A percentile compares a stretch with the other conserved stretches of the same genome.
Conservation (phyloP, 345 rosid species). For the Orychophragmus violaceus region DNA sequence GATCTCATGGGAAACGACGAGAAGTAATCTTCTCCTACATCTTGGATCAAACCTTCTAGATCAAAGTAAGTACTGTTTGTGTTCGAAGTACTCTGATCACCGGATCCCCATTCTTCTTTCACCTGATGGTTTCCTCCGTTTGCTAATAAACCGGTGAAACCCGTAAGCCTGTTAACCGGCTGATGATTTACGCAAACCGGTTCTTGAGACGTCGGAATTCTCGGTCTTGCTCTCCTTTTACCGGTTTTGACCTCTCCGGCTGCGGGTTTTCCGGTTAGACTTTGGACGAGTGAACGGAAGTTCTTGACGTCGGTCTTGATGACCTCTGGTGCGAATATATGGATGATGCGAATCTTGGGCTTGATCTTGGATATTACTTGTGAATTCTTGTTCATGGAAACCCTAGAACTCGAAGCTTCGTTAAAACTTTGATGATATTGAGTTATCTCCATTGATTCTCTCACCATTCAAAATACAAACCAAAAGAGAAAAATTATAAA, state of each 20-base stretch:
- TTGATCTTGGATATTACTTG: slow-evolving; percentile 49
- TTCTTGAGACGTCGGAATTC: slow-evolving; percentile 8
- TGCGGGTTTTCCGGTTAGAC: slow-evolving; percentile 75
- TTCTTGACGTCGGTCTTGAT: slow-evolving; percentile 80
- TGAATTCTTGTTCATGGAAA: slow-evolving; percentile 45
- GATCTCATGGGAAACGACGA: slow-evolving; percentile 27
- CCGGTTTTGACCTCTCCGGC: slow-evolving; percentile 20
- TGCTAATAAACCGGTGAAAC: slow-evolving; percentile 17
- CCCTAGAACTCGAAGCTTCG: slow-evolving; percentile 31
- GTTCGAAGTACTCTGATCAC: slow-evolving; percentile 24
- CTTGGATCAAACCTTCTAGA: slow-evolving; percentile 35
- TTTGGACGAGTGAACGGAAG: slow-evolving; percentile 80
- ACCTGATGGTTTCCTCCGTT: slow-evolving; percentile 24
- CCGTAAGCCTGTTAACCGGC: slow-evolving; percentile 14
- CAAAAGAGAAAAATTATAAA: neutral
- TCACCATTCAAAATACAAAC: slow-evolving; percentile 6
- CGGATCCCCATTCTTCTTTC: slow-evolving; percentile 31
- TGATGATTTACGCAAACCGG: slow-evolving; percentile 2
- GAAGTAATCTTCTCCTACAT: slow-evolving; percentile 30
- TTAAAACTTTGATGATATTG: slow-evolving; percentile 21
- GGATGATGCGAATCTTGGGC: slow-evolving; percentile 77
- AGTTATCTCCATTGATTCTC: slow-evolving; percentile 23
- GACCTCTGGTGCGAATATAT: slow-evolving; percentile 86
- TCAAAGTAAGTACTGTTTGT: slow-evolving; percentile 32
- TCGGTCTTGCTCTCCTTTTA: slow-evolving; percentile 10